Evolutionary conservation across 2,329 filamentous ascomycete species (phyloP).

Genomic region (Colletotrichum viniferum): DNA sequence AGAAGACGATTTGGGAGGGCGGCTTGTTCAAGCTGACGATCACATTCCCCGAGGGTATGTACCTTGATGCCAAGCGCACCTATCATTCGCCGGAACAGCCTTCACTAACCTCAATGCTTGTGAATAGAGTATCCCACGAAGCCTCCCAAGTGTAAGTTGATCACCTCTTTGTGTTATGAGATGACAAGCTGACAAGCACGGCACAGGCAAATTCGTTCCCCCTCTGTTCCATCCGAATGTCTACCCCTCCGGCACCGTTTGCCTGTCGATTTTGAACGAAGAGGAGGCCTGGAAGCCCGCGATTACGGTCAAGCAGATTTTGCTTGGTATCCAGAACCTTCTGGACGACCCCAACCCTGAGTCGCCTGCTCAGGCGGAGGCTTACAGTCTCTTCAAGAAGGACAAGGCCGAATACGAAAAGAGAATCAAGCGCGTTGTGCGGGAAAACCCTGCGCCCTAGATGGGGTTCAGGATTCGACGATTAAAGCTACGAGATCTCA

Average conservation of each 20-base stretch:
- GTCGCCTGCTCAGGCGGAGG: constrained; percentile 94
- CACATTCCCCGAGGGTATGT: constrained; percentile 87
- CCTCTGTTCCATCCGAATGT: constrained; percentile 98
- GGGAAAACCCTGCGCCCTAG: constrained; percentile 82
- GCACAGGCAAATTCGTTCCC: constrained; percentile 88
- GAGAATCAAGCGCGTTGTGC: constrained; percentile 84
- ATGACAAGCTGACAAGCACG: background rate
- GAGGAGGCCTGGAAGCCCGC: constrained; percentile 99
- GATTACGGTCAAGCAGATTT: constrained; percentile 97
- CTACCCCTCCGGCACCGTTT: constrained; percentile 97
- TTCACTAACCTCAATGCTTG: constrained; percentile 25
- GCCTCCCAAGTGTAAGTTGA: constrained; percentile 90
- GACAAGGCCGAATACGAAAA: constrained; percentile 87
- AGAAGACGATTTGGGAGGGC: constrained; percentile 98
- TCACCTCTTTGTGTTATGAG: background rate
- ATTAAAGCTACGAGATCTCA: constrained; percentile 3
- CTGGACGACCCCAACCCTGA: constrained; percentile 97
- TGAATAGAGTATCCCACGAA: constrained; percentile 92
- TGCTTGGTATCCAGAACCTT: constrained; percentile 93
- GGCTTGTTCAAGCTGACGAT: constrained; percentile 95
- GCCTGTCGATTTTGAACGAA: constrained; percentile 95
- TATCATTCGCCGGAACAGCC: background rate
- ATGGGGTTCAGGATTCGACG: background rate
- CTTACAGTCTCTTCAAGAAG: constrained; percentile 96
- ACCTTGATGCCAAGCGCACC: background rate